Conservation (phyloP, 768 basidiomycete genomes). For the Cantharellus anzutake region DNA sequence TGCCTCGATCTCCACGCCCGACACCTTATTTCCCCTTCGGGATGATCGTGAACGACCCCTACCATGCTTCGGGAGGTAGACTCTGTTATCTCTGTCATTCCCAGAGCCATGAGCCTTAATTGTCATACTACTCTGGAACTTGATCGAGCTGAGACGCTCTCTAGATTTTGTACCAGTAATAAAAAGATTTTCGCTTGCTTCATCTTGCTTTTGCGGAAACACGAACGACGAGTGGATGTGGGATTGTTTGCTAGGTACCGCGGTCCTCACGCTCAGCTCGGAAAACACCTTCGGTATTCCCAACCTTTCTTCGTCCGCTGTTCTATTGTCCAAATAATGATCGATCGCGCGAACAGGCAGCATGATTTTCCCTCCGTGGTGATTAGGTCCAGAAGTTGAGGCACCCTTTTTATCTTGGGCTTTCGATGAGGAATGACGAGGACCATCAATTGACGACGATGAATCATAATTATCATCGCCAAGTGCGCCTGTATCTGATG, state of each 20-base stretch:
- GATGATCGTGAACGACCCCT: neutral
- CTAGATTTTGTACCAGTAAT: too few species aligned
- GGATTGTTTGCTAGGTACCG: neutral
- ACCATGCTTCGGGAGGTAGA: too few species aligned
- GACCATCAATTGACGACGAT: too few species aligned
- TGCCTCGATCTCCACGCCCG: neutral
- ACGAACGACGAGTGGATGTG: neutral
- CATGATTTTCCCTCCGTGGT: too few species aligned
- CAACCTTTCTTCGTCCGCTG: too few species aligned
- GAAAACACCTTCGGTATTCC: neutral
- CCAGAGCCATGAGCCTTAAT: neutral
- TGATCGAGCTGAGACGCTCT: too few species aligned
- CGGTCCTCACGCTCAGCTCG: neutral
- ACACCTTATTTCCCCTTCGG: neutral
- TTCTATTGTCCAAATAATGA: too few species aligned
- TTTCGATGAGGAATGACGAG: too few species aligned
- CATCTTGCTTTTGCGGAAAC: neutral
- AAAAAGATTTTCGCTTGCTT: neutral
- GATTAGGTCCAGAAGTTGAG: too few species aligned
- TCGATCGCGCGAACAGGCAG: too few species aligned
- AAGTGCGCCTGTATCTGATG: constrained; percentile 2
- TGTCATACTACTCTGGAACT: neutral
- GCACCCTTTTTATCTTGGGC: too few species aligned
- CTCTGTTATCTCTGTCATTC: neutral
- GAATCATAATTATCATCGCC: constrained; percentile 9